These are phyloP conservation scores for Leccinum subfulvum DNA, from an alignment of 1,284 basidiomycete genomes.

Conservation along the genomic window DNA sequence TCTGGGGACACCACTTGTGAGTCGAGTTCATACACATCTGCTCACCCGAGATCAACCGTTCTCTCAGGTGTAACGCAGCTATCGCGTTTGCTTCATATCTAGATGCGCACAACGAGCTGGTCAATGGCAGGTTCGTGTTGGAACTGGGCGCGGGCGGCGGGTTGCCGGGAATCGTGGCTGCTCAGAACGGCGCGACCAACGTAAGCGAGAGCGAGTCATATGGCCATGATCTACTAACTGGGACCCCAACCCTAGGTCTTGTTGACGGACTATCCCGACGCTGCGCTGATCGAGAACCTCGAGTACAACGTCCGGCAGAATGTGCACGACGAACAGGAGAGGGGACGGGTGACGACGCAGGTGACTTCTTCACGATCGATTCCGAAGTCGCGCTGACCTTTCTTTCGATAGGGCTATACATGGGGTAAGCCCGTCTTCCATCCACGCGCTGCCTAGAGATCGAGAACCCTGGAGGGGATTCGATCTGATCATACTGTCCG, in stretches of 20 bases:
- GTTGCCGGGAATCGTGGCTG: slow-evolving; percentile 77
- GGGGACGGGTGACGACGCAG: slow-evolving; percentile 43
- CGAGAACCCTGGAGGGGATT: slow-evolving; percentile 42
- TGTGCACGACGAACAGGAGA: slow-evolving; percentile 32
- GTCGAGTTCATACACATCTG: slow-evolving; percentile 22
- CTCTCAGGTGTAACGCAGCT: slow-evolving; percentile 81
- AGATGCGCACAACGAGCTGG: slow-evolving; percentile 52
- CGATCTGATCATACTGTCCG: slow-evolving; percentile 86
- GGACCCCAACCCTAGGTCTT: slow-evolving; percentile 55
- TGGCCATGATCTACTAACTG: neutral
- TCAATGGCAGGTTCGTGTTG: slow-evolving; percentile 53
- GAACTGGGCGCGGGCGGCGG: slow-evolving; percentile 95
- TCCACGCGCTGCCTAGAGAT: slow-evolving; percentile 37
- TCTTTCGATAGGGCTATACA: slow-evolving; percentile 68
- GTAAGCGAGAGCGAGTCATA: slow-evolving; percentile 36
- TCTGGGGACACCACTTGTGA: slow-evolving; percentile 91
- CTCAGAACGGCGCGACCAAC: slow-evolving; percentile 63
- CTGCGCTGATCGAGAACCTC: slow-evolving; percentile 77
- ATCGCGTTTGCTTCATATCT: slow-evolving; percentile 74
- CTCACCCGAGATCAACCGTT: neutral
- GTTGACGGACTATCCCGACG: slow-evolving; percentile 92
- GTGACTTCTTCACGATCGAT: slow-evolving; percentile 37
- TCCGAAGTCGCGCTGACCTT: neutral
- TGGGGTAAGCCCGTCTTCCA: slow-evolving; percentile 80
- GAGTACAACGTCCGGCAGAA: slow-evolving; percentile 68